Conservation (phyloP, 2,329 filamentous ascomycete genomes). For the Fusarium setosum region DNA sequence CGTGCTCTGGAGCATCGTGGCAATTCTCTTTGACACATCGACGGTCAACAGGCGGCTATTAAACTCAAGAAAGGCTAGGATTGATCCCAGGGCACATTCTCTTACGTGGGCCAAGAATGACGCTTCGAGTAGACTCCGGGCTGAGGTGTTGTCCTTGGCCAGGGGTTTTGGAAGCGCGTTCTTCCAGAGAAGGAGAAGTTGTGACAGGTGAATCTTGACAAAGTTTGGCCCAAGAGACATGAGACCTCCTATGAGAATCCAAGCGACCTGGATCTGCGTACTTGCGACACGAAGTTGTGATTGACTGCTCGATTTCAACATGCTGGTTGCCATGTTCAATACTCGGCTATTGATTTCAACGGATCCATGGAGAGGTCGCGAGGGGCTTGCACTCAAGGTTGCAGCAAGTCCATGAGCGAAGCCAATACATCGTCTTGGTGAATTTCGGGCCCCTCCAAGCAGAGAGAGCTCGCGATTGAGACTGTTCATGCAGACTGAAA, state of each 20-base stretch:
- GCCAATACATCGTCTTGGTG: conserved; percentile 85
- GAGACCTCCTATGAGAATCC: conserved; percentile 94
- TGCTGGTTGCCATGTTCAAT: conserved; percentile 87
- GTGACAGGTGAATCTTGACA: conserved; percentile 97
- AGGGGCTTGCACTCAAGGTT: conserved; percentile 87
- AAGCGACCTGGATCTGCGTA: conserved; percentile 96
- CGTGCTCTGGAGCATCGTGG: conserved; percentile 95
- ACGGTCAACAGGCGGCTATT: conserved; percentile 92
- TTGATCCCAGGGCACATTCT: conserved; percentile 92
- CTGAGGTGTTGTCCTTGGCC: conserved; percentile 89
- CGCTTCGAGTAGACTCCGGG: conserved; percentile 86
- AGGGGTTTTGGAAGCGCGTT: conserved; percentile 95
- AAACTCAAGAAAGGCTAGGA: conserved; percentile 92
- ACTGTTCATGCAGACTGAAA: conserved; percentile 97
- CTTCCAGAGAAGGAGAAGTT: conserved; percentile 94
- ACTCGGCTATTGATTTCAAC: conserved; percentile 95
- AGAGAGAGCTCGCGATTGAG: conserved; percentile 86
- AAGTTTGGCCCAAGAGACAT: conserved; percentile 98
- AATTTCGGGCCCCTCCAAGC: conserved; percentile 79
- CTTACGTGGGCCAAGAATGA: conserved; percentile 95
- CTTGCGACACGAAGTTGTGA: conserved; percentile 91
- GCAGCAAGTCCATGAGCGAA: conserved; percentile 93
- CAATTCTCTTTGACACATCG: conserved; percentile 92
- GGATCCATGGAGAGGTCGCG: conserved; percentile 91
- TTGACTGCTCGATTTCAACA: conserved; percentile 92